phyloP scores from a whole-genome alignment of 1,139 yeast genomes.

The Candida tropicalis region DNA sequence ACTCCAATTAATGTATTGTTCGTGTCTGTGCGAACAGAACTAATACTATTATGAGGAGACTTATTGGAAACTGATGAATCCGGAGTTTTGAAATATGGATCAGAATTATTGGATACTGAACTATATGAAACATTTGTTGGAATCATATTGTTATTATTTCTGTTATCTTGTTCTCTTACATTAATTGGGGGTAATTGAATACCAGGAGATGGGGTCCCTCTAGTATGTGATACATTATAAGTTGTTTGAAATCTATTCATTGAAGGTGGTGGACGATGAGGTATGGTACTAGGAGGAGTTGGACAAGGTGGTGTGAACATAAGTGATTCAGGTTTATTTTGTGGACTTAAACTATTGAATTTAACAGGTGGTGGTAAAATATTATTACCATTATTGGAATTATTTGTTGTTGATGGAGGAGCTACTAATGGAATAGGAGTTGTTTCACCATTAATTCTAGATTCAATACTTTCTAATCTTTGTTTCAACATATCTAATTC shows the following conservation, averaged over 20 bases:
- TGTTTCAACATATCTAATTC: constrained; percentile 31
- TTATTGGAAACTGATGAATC: not conserved
- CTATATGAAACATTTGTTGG: not conserved
- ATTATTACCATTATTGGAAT: too few relatives aligned
- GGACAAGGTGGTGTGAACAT: not conserved
- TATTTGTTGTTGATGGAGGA: not conserved
- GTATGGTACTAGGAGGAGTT: too few relatives aligned
- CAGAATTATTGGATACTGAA: constrained; percentile 1
- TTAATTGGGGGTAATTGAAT: constrained; percentile 19
- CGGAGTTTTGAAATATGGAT: constrained; percentile 1
- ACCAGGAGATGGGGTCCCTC: constrained; percentile 11
- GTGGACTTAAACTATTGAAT: constrained; percentile 8
- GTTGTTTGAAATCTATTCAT: constrained; percentile 11
- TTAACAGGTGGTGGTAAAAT: constrained; percentile 2
- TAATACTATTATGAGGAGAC: not conserved
- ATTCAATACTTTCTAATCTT: constrained; percentile 28
- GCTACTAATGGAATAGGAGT: not conserved
- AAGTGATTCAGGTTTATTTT: not conserved
- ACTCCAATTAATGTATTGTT: constrained; percentile 16
- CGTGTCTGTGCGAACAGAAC: not conserved
- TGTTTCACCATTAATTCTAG: constrained; percentile 4
- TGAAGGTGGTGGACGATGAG: too few relatives aligned
- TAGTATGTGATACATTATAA: constrained; percentile 14
- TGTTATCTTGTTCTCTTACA: constrained; percentile 8
- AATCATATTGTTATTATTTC: not conserved